Evolutionary conservation across 2,329 filamentous ascomycete genomes (phyloP).

Genomic region (Kalmusia sp.): DNA sequence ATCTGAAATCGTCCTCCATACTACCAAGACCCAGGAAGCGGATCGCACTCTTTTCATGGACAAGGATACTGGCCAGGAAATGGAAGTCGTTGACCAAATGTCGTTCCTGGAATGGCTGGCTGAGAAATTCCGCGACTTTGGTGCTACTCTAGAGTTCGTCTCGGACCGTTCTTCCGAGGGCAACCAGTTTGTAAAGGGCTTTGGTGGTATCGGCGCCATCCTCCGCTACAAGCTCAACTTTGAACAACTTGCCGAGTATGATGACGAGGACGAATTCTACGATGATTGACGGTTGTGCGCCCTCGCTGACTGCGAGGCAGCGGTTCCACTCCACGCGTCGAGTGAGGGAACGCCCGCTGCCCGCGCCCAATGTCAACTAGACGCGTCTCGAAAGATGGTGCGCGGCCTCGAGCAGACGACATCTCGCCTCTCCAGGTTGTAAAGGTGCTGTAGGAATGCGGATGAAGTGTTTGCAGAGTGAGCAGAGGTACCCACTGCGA

Average conservation of each 20-base stretch:
- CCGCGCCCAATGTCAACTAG: slow-evolving; percentile 44
- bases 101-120: slow-evolving; percentile 99
- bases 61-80: slow-evolving; percentile 93
- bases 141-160: slow-evolving; percentile 93
- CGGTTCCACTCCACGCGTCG: slow-evolving; percentile 65
- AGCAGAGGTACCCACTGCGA: slow-evolving; percentile 6
- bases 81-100: slow-evolving; percentile 87
- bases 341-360: slow-evolving; percentile 62
- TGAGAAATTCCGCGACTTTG: slow-evolving; percentile 98
- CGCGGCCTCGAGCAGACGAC: slow-evolving; percentile 40
- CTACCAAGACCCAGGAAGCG: slow-evolving; percentile 83
- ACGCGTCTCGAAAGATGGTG: slow-evolving; percentile 39
- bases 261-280: slow-evolving; percentile 87
- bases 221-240: slow-evolving; percentile 99
- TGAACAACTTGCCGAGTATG: slow-evolving; percentile 93
- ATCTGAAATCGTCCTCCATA: slow-evolving; percentile 78
- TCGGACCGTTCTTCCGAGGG: slow-evolving; percentile 97
- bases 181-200: slow-evolving; percentile 99
- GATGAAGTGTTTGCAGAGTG: slow-evolving; percentile 46
- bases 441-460: slow-evolving; percentile 40
- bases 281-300: slow-evolving; percentile 89
- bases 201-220: slow-evolving; percentile 96
- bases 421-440: slow-evolving; percentile 51
- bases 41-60: slow-evolving; percentile 89
- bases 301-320: slow-evolving; percentile 89